Evolutionary conservation across 371 early-diverging fungal species (phyloP), one percentile per base, ranked within the genome.

Genomic region (Sporodiniella umbellata): DNA sequence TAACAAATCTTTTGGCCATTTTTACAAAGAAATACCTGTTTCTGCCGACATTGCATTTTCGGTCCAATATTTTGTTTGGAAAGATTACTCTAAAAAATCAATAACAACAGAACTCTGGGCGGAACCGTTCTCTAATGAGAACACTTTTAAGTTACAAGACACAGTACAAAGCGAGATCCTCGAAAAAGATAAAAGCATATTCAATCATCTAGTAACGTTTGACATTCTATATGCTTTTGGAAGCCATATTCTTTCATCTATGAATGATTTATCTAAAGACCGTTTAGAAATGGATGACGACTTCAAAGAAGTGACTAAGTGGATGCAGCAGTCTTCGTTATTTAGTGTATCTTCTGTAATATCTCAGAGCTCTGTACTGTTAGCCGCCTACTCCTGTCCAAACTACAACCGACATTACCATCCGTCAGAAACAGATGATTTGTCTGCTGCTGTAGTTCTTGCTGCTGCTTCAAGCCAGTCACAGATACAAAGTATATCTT

Each of bases 71-170:
- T 79, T 84, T 38, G 59, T 89, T 14, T 71, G 80, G 62, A 77
- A 80, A 37, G 82, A 89, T 51, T 42, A 55, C 1, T 47, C 51
- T 4, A 70, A 76, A 17, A 65, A 67, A 4, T 71, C 75, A 12
- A 64, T 90, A 3, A 64, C 74, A 0, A 89, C 89, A 0, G 86
- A 89, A 53, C 56, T 88, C 8, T 90, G 89, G 89, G 68, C 82
- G 42, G 93, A 92, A 58, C 89, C 93, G 0, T 42, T 60, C 10
- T 51, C 56, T 2, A 43, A 30, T 8, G 53, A 56, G 26, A 24
- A 21, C 1, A 45, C 35, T 0, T 18, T 39, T 17, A 55, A 33
- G 35, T 58, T 64, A n/a, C 39, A 49, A 23, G 70, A 73, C 7
- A 49, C 40, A 18, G 42, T 62, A 3, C 60, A 67, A 43, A 51